Conservation (phyloP, 176 grass and related monocot genomes). For the Musa itinerans region DNA sequence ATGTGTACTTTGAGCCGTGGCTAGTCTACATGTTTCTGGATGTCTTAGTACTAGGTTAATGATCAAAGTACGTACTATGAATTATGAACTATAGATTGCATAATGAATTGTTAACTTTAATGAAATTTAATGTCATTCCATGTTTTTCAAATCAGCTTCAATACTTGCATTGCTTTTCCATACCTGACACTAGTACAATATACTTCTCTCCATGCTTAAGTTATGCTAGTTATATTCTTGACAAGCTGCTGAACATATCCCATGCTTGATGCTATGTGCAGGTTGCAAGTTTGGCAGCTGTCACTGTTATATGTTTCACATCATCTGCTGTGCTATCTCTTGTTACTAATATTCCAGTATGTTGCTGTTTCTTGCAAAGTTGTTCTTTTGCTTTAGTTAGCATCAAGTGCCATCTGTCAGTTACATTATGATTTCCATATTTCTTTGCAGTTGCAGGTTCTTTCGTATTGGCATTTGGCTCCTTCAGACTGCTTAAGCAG, state of each 20-base stretch:
- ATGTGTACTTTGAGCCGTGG: too few relatives aligned
- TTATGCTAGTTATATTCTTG: neutral
- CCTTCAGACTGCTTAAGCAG: slow-evolving; percentile 40
- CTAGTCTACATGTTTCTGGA: too few relatives aligned
- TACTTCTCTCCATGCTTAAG: neutral
- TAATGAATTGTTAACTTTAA: neutral
- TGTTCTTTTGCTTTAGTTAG: slow-evolving; percentile 11
- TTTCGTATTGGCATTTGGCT: slow-evolving; percentile 57
- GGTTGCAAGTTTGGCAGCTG: slow-evolving; percentile 90
- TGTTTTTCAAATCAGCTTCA: slow-evolving; percentile 13
- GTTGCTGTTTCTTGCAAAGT: slow-evolving; percentile 20
- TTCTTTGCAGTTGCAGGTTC: slow-evolving; percentile 40
- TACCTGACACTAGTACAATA: neutral
- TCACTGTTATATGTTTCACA: slow-evolving; percentile 76
- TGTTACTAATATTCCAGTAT: slow-evolving; percentile 86
- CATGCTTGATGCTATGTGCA: slow-evolving; percentile 23
- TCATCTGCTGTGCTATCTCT: slow-evolving; percentile 79
- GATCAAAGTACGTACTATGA: too few relatives aligned
- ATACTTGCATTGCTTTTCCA: slow-evolving; percentile 9
- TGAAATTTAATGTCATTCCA: neutral
- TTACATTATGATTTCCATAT: slow-evolving; percentile 16
- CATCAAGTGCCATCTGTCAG: neutral
- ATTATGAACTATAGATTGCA: neutral
- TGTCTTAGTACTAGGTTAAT: too few relatives aligned
- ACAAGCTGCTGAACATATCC: neutral